Percentiles rank a stretch among this genome's conserved stretches.
Conservation (phyloP, 768 basidiomycete species). For the Boletus rubescentipes region DNA sequence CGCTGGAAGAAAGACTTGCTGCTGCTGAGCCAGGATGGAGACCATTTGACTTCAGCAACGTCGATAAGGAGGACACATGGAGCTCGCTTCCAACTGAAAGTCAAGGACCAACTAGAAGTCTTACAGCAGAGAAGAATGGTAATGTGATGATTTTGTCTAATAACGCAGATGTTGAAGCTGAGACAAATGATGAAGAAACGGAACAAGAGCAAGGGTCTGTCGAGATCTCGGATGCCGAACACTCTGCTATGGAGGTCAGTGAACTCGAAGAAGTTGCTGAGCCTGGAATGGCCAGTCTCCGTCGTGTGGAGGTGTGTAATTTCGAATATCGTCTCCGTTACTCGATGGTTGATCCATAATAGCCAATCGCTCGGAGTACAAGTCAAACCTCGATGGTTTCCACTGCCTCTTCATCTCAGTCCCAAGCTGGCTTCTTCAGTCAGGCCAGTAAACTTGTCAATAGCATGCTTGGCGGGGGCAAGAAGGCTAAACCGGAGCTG, state of each 20-base stretch:
- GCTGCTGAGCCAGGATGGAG: slow-evolving; percentile 58
- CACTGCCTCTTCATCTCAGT: slow-evolving; percentile 32
- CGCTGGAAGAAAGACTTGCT: slow-evolving; percentile 62
- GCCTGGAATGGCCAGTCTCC: slow-evolving; percentile 37
- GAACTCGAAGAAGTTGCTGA: slow-evolving; percentile 43
- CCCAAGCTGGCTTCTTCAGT: slow-evolving; percentile 62
- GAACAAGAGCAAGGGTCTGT: slow-evolving; percentile 17
- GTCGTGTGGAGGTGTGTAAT: slow-evolving; percentile 42
- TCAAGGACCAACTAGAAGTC: slow-evolving; percentile 36
- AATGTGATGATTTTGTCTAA: not conserved
- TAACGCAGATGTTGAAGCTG: slow-evolving; percentile 14
- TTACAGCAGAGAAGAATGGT: slow-evolving; percentile 14
- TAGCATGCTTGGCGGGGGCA: slow-evolving; percentile 64
- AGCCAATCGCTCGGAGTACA: slow-evolving; percentile 39
- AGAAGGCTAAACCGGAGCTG: slow-evolving; percentile 73
- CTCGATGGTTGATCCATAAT: slow-evolving; percentile 7
- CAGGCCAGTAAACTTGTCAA: slow-evolving; percentile 70
- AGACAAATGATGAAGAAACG: slow-evolving; percentile 8
- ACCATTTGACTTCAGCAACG: slow-evolving; percentile 47
- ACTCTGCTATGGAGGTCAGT: slow-evolving; percentile 28
- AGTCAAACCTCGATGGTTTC: slow-evolving; percentile 60
- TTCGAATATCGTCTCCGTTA: not conserved
- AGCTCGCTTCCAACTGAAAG: slow-evolving; percentile 65
- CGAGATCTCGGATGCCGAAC: slow-evolving; percentile 39
- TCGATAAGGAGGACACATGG: slow-evolving; percentile 76